phyloP scores from a whole-genome alignment of 2,329 filamentous ascomycete species.

The Nemania bipapillata region DNA sequence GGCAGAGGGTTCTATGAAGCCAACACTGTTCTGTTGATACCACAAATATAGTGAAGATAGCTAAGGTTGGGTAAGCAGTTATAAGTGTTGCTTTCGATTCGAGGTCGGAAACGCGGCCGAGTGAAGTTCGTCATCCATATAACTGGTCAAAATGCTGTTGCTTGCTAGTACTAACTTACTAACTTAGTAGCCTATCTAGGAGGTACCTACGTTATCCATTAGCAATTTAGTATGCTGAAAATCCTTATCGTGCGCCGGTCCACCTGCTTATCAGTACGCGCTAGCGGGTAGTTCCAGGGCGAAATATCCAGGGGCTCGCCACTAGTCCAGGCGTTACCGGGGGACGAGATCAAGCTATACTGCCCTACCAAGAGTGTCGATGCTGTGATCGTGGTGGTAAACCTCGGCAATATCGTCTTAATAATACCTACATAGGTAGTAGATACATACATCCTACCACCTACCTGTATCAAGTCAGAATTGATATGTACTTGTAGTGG shows the following conservation, averaged over 20 bases:
- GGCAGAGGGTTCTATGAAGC: not conserved
- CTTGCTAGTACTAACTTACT: no score
- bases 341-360: no score
- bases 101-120: not conserved
- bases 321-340: not conserved
- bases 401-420: not conserved
- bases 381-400: not conserved
- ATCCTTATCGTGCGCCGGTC: constrained; percentile 48
- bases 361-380: no score
- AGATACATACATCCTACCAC: no score
- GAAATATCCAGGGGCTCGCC: not conserved
- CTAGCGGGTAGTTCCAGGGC: constrained; percentile 41
- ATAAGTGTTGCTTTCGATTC: not conserved
- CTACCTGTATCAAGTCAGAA: not conserved
- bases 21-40: not conserved
- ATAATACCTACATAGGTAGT: no score
- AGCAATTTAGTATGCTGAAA: constrained; percentile 40
- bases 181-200: no score
- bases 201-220: constrained; percentile 23
- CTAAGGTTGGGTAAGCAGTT: not conserved
- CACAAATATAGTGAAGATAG: not conserved
- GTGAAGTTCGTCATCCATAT: constrained; percentile 19
- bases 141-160: not conserved
- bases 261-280: constrained; percentile 42
- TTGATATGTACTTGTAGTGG: not conserved